Evolutionary conservation across 2,329 filamentous ascomycete species (phyloP).

Genomic region (Sporothrix sp.): DNA sequence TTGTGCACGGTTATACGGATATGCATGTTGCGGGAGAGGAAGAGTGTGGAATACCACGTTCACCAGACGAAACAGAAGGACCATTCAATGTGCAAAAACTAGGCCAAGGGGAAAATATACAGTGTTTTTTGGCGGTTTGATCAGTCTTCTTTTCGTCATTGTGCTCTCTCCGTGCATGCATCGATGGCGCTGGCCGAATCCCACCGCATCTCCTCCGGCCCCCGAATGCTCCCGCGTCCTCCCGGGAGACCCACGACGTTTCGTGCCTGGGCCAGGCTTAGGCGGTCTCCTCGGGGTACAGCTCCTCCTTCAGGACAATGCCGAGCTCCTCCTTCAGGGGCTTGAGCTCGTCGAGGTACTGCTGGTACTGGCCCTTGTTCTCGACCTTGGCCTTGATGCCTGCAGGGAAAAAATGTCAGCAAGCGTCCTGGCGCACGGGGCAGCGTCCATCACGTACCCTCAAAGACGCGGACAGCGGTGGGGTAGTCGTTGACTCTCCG

Average conservation of each 20-base stretch:
- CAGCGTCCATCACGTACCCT: constrained; percentile 54
- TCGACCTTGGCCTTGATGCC: constrained; percentile 99
- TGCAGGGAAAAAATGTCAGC: constrained; percentile 28
- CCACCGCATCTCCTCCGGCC: too few species aligned
- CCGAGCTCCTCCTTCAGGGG: constrained; percentile 87
- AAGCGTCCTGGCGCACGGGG: constrained; percentile 11
- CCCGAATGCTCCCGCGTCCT: too few species aligned
- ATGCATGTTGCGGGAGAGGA: too few species aligned
- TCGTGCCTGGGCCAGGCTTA: not conserved
- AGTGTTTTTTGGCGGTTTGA: not conserved
- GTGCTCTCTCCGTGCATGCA: not conserved
- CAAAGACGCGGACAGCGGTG: constrained; percentile 95
- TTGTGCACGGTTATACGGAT: not conserved
- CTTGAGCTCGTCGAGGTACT: constrained; percentile 92
- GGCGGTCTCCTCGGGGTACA: constrained; percentile 54
- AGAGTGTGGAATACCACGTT: too few species aligned
- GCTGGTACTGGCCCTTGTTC: constrained; percentile 93
- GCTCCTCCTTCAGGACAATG: constrained; percentile 79
- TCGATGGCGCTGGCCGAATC: constrained; percentile 2
- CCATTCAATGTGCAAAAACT: too few species aligned
- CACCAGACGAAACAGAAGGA: not conserved
- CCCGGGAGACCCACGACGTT: too few species aligned
- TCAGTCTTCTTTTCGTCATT: not conserved
- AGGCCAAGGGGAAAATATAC: not conserved
- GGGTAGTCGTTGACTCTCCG: constrained; percentile 97